Percentiles rank a stretch among this genome's conserved stretches.
Evolutionary conservation across 2,329 filamentous ascomycete genomes (phyloP).

Genomic region (Trichoderma aggressivum): DNA sequence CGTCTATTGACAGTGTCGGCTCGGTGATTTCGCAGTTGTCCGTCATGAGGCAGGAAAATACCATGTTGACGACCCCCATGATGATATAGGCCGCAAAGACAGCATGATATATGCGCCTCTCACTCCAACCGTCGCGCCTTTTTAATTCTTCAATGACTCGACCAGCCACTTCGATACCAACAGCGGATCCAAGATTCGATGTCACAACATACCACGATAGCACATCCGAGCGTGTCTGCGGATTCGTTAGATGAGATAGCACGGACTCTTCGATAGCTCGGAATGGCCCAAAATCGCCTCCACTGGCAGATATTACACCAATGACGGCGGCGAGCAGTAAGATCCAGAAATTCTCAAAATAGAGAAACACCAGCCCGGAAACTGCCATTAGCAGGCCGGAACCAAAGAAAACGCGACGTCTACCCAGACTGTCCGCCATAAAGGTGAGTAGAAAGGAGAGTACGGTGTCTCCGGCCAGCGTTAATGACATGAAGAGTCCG

Average conservation of each 20-base stretch:
- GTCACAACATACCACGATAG: slow-evolving; percentile 63
- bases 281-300: slow-evolving; percentile 66
- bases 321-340: slow-evolving; percentile 56
- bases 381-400: slow-evolving; percentile 55
- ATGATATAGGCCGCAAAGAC: slow-evolving; percentile 56
- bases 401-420: slow-evolving; percentile 50
- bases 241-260: slow-evolving; percentile 57
- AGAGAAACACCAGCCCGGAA: slow-evolving; percentile 53
- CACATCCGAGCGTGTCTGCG: slow-evolving; percentile 57
- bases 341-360: slow-evolving; percentile 57
- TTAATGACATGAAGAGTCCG: slow-evolving; percentile 63
- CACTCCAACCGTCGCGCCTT: slow-evolving; percentile 44
- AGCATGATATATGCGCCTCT: slow-evolving; percentile 52
- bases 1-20: background rate
- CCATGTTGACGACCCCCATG: slow-evolving; percentile 53
- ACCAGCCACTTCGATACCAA: slow-evolving; percentile 52
- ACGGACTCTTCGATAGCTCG: slow-evolving; percentile 64
- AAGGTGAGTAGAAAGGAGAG: slow-evolving; percentile 56
- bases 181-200: slow-evolving; percentile 52
- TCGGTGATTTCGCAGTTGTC: slow-evolving; percentile 46
- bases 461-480: slow-evolving; percentile 57
- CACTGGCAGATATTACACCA: slow-evolving; percentile 59
- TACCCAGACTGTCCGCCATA: slow-evolving; percentile 56
- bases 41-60: slow-evolving; percentile 45
- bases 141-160: slow-evolving; percentile 48